Evolutionary conservation across 306 rosid genomes (phyloP).

Genomic region (Clitoria ternatea): DNA sequence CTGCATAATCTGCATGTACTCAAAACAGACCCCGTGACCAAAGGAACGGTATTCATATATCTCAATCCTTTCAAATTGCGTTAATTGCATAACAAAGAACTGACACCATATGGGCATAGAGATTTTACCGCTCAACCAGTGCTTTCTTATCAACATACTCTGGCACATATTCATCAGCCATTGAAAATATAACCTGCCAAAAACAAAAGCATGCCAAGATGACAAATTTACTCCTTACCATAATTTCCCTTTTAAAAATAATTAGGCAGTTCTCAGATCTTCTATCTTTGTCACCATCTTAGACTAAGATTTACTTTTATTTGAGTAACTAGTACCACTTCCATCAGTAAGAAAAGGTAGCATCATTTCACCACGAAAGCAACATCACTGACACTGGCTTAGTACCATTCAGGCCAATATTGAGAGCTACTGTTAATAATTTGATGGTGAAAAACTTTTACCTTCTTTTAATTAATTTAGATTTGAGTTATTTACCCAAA

Average conservation of each 20-base stretch:
- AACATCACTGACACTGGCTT: background rate
- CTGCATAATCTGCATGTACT: conserved; percentile 72
- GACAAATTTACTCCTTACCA: background rate
- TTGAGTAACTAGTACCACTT: background rate
- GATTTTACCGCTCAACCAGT: conserved; percentile 70
- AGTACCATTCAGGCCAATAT: background rate
- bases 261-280: background rate
- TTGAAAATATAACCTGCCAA: conserved; percentile 84
- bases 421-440: background rate
- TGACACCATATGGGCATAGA: conserved; percentile 2
- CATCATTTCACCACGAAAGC: background rate
- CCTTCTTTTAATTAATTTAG: too few species aligned
- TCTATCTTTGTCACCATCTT: background rate
- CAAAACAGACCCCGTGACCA: conserved; percentile 2
- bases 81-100: background rate
- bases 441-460: background rate
- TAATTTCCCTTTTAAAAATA: background rate
- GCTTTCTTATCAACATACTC: conserved; percentile 92
- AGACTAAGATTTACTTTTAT: conserved; percentile 15
- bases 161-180: conserved; percentile 95
- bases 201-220: background rate
- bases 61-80: background rate
- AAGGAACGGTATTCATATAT: background rate
- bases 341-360: background rate
- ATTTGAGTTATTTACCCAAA: too few species aligned